These are phyloP conservation scores for Magnaporthiopsis poae DNA, from an alignment of 2,329 filamentous ascomycete genomes.

Conservation along the genomic window DNA sequence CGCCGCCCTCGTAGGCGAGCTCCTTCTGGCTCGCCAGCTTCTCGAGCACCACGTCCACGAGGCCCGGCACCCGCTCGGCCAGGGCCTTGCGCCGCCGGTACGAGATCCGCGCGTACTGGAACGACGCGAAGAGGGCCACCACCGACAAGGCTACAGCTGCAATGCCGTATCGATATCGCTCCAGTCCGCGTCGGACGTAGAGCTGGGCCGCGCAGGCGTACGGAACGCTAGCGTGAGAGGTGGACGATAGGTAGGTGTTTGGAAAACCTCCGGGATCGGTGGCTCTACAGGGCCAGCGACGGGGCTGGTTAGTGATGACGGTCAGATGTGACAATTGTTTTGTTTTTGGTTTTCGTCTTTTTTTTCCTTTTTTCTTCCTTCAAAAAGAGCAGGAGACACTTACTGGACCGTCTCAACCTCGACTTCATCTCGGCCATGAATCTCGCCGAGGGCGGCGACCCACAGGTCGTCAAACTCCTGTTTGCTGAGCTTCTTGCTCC, in stretches of 20 bases:
- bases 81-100: constrained; percentile 55
- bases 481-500: constrained; percentile 72
- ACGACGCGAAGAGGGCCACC: constrained; percentile 23
- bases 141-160: constrained; percentile 47
- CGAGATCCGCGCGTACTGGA: constrained; percentile 53
- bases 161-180: constrained; percentile 80
- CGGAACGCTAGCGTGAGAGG: constrained; percentile 84
- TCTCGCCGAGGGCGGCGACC: constrained; percentile 62
- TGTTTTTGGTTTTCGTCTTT: neutral
- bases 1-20: constrained; percentile 49
- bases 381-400: constrained; percentile 15
- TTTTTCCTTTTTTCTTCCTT: too few species aligned
- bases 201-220: constrained; percentile 71
- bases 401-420: constrained; percentile 29
- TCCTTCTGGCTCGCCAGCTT: constrained; percentile 75
- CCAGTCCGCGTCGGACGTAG: constrained; percentile 69
- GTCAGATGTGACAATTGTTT: constrained; percentile 23
- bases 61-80: constrained; percentile 63
- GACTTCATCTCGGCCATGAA: constrained; percentile 53
- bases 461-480: constrained; percentile 88
- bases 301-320: constrained; percentile 73
- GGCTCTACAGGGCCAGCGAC: constrained; percentile 62
- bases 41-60: constrained; percentile 78
- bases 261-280: constrained; percentile 52
- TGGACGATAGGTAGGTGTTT: constrained; percentile 61